Percentiles rank a stretch among this genome's conserved stretches.
These are phyloP conservation scores for Microdochium paspali DNA, from an alignment of 2,329 filamentous ascomycete species.

Conservation along the genomic window DNA sequence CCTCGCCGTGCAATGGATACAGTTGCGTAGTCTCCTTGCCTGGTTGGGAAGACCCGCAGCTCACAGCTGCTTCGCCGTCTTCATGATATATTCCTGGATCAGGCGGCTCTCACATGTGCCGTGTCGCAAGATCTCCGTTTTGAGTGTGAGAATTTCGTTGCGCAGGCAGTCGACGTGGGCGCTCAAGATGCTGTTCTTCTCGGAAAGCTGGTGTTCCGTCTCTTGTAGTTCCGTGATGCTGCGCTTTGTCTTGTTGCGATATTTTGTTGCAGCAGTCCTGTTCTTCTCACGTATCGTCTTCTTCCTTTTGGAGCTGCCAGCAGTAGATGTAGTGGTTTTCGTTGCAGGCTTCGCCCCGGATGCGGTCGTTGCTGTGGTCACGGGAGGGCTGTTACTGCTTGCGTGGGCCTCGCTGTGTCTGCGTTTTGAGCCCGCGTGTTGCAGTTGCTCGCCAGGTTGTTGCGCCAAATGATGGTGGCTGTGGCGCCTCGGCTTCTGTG, in stretches of 20 bases:
- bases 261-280: slow-evolving; percentile 15
- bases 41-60: background rate
- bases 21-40: background rate
- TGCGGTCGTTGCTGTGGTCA: too few species aligned
- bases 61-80: slow-evolving; percentile 6
- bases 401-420: too few species aligned
- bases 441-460: too few species aligned
- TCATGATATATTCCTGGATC: slow-evolving; percentile 17
- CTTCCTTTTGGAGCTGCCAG: background rate
- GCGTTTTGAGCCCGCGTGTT: too few species aligned
- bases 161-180: slow-evolving; percentile 9
- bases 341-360: too few species aligned
- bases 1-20: background rate
- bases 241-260: slow-evolving; percentile 15
- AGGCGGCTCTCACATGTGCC: slow-evolving; percentile 15
- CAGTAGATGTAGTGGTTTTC: background rate
- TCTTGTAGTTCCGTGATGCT: slow-evolving; percentile 10
- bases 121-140: slow-evolving; percentile 15
- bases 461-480: background rate
- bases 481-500: background rate
- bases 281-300: slow-evolving; percentile 14
- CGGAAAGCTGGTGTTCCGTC: slow-evolving; percentile 11
- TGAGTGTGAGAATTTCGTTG: slow-evolving; percentile 13
- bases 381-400: too few species aligned
- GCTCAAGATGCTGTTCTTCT: slow-evolving; percentile 11